Base-by-base conservation (phyloP, 2,329 filamentous ascomycete genomes). In the Ophiobolus disseminans region DNA sequence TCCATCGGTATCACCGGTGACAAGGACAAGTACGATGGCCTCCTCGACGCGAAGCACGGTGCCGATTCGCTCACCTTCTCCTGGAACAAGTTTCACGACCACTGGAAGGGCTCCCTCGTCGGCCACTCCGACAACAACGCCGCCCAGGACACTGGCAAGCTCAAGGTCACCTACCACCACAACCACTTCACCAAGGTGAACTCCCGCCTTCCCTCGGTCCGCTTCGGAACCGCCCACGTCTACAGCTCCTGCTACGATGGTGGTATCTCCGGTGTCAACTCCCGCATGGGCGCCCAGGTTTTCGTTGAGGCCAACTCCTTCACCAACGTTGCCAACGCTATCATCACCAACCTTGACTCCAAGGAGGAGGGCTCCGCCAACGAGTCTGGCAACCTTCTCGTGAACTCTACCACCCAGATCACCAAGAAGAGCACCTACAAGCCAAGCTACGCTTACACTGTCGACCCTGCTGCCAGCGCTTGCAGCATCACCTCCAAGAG, bases 121-220 rank as follows among this genome's bases (percentile, higher is more conserved):
- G 84, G 82, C 13, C 83, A 86, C 76, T 81, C 77, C 21, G 81
- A 86, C 75, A 79, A 56, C 72, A 84, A 84, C 71, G 71, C 57
- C 20, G 72, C 62, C 39, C 59, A 62, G 21, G 86, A 88, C 73
- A 81, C 64, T 1, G 85, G 85, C 58, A 78, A 85, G 65, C 78
- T 88, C 25, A 80, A 76, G 65, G 75, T 88, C 39, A 88, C 86
- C 46, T 86, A 86, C 69, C 80, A 81, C 74, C 83, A 87, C 79
- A 88, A 88, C 80, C 76, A 81, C 75, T 88, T 80, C 78, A 66
- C 66, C 58, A 85, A 86, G 73, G 72, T 86, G 64, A 84, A 85
- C 78, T 86, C 82, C 10, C 85, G 86, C 48, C 75, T 75, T 0
- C 86, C 86, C 6, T 83, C 81, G 4, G 68, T 87, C 65, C 84